phyloP scores from a whole-genome alignment of 306 rosid species.

The Acacia confusa region DNA sequence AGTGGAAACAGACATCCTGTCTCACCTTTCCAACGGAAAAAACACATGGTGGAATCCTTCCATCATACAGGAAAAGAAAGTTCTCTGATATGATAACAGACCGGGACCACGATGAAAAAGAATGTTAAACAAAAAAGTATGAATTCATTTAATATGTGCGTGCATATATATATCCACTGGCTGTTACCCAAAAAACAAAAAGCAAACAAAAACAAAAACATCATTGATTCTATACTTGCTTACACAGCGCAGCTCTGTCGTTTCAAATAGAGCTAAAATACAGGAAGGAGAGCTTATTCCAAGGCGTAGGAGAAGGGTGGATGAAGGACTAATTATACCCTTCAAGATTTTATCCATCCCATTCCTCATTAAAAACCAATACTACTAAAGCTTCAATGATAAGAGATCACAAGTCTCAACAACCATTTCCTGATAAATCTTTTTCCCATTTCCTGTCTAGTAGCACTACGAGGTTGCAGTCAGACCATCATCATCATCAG shows the following conservation, averaged over 20 bases:
- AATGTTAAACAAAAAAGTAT: background rate
- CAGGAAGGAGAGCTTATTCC: background rate
- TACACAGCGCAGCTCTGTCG: background rate
- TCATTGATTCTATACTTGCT: background rate
- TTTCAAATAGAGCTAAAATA: background rate
- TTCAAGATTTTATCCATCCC: background rate
- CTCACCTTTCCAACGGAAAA: background rate
- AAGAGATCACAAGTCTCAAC: background rate
- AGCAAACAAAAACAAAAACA: background rate
- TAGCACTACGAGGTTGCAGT: background rate
- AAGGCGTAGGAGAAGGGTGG: background rate
- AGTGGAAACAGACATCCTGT: background rate
- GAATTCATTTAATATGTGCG: background rate
- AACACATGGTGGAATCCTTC: background rate
- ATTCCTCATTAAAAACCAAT: background rate
- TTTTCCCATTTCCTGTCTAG: background rate
- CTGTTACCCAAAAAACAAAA: background rate
- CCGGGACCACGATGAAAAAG: background rate
- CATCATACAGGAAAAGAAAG: background rate
- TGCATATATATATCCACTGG: background rate
- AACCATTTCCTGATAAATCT: background rate
- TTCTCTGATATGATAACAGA: background rate
- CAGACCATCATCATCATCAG: constrained; percentile 33
- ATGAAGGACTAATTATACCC: background rate
- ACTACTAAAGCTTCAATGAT: background rate